Evolutionary conservation across 192 early-diverging fungal species (phyloP).

Genomic region (Backusella morwellensis): DNA sequence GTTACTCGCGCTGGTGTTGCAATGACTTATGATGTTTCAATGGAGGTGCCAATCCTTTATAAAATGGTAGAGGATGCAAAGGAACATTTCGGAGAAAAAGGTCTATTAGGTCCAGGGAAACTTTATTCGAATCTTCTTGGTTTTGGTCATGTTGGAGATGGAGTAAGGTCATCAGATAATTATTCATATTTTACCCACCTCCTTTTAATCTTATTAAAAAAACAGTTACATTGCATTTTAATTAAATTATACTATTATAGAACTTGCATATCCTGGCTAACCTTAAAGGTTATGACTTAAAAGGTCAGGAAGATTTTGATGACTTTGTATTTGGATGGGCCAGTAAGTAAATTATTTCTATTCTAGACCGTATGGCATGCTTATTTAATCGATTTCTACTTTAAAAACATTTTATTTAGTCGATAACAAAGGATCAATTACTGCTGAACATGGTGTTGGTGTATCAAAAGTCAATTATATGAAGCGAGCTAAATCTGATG

Average conservation of each 20-base stretch:
- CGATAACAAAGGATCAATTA: conserved; percentile 63
- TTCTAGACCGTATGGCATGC: background rate
- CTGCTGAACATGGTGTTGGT: conserved; percentile 87
- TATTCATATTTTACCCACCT: background rate
- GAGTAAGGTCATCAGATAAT: conserved; percentile 39
- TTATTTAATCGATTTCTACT: background rate
- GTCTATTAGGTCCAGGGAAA: conserved; percentile 54
- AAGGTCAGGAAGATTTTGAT: conserved; percentile 74
- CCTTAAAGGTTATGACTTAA: conserved; percentile 56
- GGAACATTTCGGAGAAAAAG: conserved; percentile 51
- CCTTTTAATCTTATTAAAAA: background rate
- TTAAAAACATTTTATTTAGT: conserved; percentile 13
- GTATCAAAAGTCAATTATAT: conserved; percentile 63
- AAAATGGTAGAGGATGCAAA: conserved; percentile 75
- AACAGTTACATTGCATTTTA: background rate
- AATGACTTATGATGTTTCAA: conserved; percentile 93
- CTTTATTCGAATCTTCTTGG: conserved; percentile 72
- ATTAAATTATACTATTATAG: background rate
- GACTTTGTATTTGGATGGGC: conserved; percentile 90
- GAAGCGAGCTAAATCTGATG: conserved; percentile 63
- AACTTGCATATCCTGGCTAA: conserved; percentile 94
- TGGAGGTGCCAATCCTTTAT: conserved; percentile 82
- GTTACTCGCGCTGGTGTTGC: conserved; percentile 78
- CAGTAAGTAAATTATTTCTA: conserved; percentile 38
- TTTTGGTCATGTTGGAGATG: conserved; percentile 97